Percentiles rank a stretch among this genome's conserved stretches.
Conservation (phyloP, 352 stramenopile species). For the Phytophthora sp. region DNA sequence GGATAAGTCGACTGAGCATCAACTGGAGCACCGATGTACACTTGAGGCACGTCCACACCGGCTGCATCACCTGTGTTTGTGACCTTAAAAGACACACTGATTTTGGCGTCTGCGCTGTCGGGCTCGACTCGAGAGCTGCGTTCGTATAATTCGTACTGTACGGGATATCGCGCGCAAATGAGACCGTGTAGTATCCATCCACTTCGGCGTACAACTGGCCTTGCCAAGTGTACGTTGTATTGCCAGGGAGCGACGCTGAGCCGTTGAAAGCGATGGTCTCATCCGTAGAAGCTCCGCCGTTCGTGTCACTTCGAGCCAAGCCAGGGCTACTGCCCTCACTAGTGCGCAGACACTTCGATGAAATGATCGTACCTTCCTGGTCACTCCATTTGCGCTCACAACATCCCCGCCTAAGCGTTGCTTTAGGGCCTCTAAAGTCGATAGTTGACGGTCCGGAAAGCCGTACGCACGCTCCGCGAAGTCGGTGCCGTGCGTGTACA, state of each 20-base stretch:
- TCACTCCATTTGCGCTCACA: slow-evolving; percentile 29
- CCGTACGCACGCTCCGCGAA: slow-evolving; percentile 36
- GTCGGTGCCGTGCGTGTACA: slow-evolving; percentile 42
- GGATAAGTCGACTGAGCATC: slow-evolving; percentile 27
- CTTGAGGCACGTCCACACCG: slow-evolving; percentile 37
- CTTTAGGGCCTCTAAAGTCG: slow-evolving; percentile 28
- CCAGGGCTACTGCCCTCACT: slow-evolving; percentile 25
- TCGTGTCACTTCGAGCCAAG: slow-evolving; percentile 22
- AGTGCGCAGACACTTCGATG: slow-evolving; percentile 34
- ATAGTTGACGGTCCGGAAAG: slow-evolving; percentile 32
- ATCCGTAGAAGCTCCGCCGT: slow-evolving; percentile 17
- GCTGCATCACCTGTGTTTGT: slow-evolving; percentile 25
- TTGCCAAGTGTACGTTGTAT: slow-evolving; percentile 36
- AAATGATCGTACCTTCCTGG: slow-evolving; percentile 33
- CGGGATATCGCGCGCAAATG: slow-evolving; percentile 29
- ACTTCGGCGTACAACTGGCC: slow-evolving; percentile 32
- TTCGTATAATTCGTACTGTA: slow-evolving; percentile 34
- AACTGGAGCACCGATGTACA: slow-evolving; percentile 31
- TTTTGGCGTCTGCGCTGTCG: slow-evolving; percentile 11
- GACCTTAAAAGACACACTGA: slow-evolving; percentile 25
- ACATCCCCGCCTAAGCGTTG: slow-evolving; percentile 30
- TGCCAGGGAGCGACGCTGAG: slow-evolving; percentile 15
- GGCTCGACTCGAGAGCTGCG: slow-evolving; percentile 24
- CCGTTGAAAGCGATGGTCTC: slow-evolving; percentile 35
- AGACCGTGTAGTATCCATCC: slow-evolving; percentile 39